phyloP scores from a whole-genome alignment of 2,329 filamentous ascomycete genomes.

The Colletotrichum cuscutae region DNA sequence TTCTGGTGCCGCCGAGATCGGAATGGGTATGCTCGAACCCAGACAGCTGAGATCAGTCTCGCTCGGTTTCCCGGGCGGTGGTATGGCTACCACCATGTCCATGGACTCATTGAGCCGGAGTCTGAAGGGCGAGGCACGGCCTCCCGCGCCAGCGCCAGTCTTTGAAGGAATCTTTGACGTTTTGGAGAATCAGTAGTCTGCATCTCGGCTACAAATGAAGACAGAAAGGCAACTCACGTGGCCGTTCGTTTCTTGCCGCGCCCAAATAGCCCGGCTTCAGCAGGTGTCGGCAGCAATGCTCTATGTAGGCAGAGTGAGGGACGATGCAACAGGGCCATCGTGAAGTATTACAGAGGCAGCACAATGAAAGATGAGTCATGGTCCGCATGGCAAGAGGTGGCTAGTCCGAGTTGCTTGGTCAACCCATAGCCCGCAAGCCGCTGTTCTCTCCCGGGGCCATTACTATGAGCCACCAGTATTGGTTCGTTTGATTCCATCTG shows the following conservation, averaged over 20 bases:
- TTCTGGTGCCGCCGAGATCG: conserved; percentile 20
- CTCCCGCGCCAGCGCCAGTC: neutral
- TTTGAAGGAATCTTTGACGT: conserved; percentile 32
- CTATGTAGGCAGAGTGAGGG: neutral
- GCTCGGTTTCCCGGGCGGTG: neutral
- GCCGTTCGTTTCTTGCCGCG: neutral
- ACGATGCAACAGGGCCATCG: neutral
- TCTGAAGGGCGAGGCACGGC: conserved; percentile 8
- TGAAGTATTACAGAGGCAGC: neutral
- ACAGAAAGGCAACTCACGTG: neutral
- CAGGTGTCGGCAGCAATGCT: neutral
- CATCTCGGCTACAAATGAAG: neutral
- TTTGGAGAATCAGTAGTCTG: conserved; percentile 18
- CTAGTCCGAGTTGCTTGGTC: neutral
- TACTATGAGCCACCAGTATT: neutral
- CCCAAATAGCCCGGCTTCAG: neutral
- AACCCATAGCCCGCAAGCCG: neutral
- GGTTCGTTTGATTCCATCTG: neutral
- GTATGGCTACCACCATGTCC: neutral
- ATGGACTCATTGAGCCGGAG: conserved; percentile 2
- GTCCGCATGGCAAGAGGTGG: neutral
- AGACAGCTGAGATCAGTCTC: conserved; percentile 13
- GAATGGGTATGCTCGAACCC: conserved; percentile 28
- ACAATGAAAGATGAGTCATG: neutral
- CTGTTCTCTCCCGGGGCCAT: neutral